Evolutionary conservation across 305 asterid genomes (phyloP), one percentile per base, ranked within the genome.

Genomic region (Solanum hybrid): DNA sequence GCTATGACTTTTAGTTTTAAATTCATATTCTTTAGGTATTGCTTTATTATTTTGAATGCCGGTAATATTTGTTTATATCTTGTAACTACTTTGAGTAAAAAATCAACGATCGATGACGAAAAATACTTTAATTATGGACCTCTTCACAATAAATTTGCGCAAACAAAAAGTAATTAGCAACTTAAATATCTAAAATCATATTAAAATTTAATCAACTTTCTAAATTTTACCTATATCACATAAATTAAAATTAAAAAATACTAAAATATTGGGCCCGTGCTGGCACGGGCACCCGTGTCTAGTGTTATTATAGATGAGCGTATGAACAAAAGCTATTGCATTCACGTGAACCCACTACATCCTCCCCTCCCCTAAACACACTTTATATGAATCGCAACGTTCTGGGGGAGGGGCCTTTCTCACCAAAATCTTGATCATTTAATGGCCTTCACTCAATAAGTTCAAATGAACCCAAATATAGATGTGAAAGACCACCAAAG

Each of bases 281-380:
- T 40, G 51, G 1, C 51, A 40, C 15, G 0, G n/a, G 1, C 66
- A 15, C 10, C 10, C 0, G 0, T 5, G n/a, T 6, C 4, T 51
- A 15, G 66, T 60, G 72, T 60, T 19, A 60, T 60, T 60, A 60
- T 22, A 22, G 72, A 60, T 19, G 12, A 60, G 72, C 5, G 0
- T 60, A 60, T 60, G 11, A 0, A 60, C 26, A 60, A 60, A 60
- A 60, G 5, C 2, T 60, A 60, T 60, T 60, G 1, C 0, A 22
- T 60, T 60, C 12, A 60, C 27, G 27, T 60, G 12, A 60, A 22
- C 72, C 72, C 27, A 22, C 72, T 19, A 7, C 12, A 60, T 1
- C 35, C 35, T 34, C 1, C 26, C 34, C 34, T 32, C 1, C 27
- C 72, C 27, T 60, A 60, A 60, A 0, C 71, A 60, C 12, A 1